phyloP scores from a whole-genome alignment of 306 rosid species.

The Inga leiocalycina region DNA sequence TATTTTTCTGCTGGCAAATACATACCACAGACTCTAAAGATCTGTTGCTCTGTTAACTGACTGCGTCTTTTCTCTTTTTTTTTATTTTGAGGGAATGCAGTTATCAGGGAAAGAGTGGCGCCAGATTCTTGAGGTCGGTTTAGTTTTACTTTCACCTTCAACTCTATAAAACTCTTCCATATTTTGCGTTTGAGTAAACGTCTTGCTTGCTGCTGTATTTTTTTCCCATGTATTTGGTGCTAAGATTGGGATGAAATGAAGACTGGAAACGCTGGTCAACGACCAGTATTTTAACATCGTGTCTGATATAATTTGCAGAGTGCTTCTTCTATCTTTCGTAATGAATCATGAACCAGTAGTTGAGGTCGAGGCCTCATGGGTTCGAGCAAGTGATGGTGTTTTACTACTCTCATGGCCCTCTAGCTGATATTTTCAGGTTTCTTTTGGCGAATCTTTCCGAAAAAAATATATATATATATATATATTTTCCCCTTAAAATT shows the following conservation, averaged over 20 bases:
- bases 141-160: background rate
- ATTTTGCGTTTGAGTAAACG: conserved; percentile 21
- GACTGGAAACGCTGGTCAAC: conserved; percentile 44
- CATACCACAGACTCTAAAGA: background rate
- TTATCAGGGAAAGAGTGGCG: conserved; percentile 89
- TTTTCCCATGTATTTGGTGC: conserved; percentile 19
- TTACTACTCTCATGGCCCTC: conserved; percentile 56
- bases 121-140: conserved; percentile 87
- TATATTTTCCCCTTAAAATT: conserved; percentile 23
- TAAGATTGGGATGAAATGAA: conserved; percentile 34
- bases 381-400: conserved; percentile 57
- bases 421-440: conserved; percentile 68
- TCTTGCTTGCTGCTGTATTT: conserved; percentile 23
- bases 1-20: background rate
- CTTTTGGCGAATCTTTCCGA: conserved; percentile 41
- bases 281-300: conserved; percentile 47
- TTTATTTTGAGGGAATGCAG: conserved; percentile 48
- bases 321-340: conserved; percentile 46
- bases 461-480: background rate
- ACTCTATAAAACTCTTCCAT: background rate
- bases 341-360: conserved; percentile 59
- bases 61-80: conserved; percentile 20
- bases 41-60: conserved; percentile 30
- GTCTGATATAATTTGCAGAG: conserved; percentile 71
- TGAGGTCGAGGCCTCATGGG: conserved; percentile 75